phyloP scores from a whole-genome alignment of 2,329 filamentous ascomycete species.

The Trichothecium roseum region DNA sequence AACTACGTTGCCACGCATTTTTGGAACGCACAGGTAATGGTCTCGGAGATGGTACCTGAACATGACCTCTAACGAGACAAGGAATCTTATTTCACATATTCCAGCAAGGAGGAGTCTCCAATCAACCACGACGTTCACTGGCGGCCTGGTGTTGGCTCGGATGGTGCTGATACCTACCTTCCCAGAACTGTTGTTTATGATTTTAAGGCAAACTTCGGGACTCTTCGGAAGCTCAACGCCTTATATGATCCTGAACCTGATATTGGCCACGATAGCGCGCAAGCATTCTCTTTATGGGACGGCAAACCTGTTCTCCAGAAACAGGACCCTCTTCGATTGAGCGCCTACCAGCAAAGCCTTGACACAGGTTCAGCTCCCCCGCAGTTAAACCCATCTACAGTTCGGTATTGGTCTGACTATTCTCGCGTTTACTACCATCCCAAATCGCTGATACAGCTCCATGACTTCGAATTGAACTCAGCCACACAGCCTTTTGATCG shows the following conservation, averaged over 20 bases:
- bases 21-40: conserved; percentile 78
- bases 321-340: conserved; percentile 56
- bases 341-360: conserved; percentile 69
- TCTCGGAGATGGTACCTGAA: background rate
- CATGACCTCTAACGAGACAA: conserved; percentile 22
- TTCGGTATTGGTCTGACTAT: conserved; percentile 97
- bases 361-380: conserved; percentile 61
- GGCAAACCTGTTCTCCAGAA: conserved; percentile 59
- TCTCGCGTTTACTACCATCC: conserved; percentile 90
- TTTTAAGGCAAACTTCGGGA: conserved; percentile 86
- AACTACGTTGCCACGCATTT: conserved; percentile 95
- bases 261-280: no score
- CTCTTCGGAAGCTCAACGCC: conserved; percentile 76
- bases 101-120: conserved; percentile 25
- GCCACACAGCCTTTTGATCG: conserved; percentile 79
- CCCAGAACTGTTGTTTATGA: conserved; percentile 91
- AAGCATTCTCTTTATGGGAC: conserved; percentile 35
- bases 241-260: conserved; percentile 55
- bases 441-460: conserved; percentile 73
- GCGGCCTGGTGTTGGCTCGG: conserved; percentile 67
- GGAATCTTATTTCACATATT: conserved; percentile 97
- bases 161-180: conserved; percentile 84
- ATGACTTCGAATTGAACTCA: conserved; percentile 78
- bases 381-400: conserved; percentile 53
- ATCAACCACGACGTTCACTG: conserved; percentile 64